phyloP scores from a whole-genome alignment of 148 eudicot genomes.

The Agrostemma githago region DNA sequence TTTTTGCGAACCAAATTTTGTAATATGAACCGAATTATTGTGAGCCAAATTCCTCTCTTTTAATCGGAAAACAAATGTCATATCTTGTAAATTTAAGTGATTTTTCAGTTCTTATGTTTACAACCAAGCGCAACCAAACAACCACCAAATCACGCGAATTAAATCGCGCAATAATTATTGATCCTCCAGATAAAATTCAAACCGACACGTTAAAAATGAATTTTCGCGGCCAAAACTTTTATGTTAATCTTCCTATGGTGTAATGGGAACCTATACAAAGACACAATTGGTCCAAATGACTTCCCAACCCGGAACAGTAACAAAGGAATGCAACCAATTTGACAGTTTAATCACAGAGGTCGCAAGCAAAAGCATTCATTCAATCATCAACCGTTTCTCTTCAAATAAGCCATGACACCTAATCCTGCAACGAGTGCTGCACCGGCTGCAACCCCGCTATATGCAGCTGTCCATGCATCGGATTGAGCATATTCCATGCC shows the following conservation, averaged over 20 bases:
- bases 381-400: constrained; percentile 48
- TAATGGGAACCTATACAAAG: constrained; percentile 21
- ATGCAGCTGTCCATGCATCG: constrained; percentile 83
- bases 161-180: no score
- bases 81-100: no score
- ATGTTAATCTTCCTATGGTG: not conserved
- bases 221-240: not conserved
- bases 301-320: not conserved
- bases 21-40: no score
- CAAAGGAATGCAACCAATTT: constrained; percentile 13
- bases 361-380: not conserved
- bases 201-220: not conserved
- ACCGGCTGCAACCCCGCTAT: constrained; percentile 89
- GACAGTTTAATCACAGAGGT: not conserved
- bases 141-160: no score
- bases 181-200: not conserved
- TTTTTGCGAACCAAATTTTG: no score
- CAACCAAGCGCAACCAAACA: no score
- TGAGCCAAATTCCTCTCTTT: no score
- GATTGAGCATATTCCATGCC: constrained; percentile 55
- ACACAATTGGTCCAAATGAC: constrained; percentile 6
- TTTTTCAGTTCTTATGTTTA: no score
- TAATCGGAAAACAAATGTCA: no score
- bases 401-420: constrained; percentile 73
- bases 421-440: constrained; percentile 86